phyloP scores from a whole-genome alignment of 495 filamentous ascomycete genomes.

The Xylaria sp. region DNA sequence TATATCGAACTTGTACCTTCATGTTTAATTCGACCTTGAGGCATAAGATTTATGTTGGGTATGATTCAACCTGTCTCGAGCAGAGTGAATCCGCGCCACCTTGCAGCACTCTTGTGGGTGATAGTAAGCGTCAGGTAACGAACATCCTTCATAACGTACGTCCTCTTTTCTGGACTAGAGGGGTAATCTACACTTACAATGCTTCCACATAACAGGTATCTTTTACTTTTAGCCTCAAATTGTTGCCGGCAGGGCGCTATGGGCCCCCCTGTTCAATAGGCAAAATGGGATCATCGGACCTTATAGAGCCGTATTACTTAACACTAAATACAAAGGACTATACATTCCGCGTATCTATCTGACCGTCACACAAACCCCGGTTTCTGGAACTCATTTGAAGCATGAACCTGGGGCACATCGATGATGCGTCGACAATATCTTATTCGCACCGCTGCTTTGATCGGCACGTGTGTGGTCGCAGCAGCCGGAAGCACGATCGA shows the following conservation, averaged over 20 bases:
- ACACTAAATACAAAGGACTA: not conserved
- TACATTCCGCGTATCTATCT: not conserved
- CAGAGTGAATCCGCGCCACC: not conserved
- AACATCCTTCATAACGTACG: not conserved
- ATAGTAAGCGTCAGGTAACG: not conserved
- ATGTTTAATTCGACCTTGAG: not conserved
- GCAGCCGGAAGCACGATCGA: constrained; percentile 30
- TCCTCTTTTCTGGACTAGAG: not conserved
- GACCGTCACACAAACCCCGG: not conserved
- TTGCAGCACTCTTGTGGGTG: not conserved
- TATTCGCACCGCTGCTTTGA: not conserved
- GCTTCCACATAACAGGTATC: not conserved
- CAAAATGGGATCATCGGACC: constrained; percentile 3
- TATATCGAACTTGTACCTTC: not conserved
- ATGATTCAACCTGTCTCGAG: not conserved
- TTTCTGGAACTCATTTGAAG: not conserved
- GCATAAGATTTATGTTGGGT: not conserved
- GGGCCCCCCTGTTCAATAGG: not conserved
- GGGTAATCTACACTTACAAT: not conserved
- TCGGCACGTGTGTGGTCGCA: not conserved
- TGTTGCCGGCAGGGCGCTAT: not conserved
- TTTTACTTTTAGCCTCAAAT: constrained; percentile 17
- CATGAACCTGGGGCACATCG: not conserved
- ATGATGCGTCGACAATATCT: not conserved
- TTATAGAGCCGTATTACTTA: not conserved